Evolutionary conservation across 2,329 filamentous ascomycete species (phyloP), one percentile per base, ranked within the genome.

Genomic region (Verticillium longisporum): DNA sequence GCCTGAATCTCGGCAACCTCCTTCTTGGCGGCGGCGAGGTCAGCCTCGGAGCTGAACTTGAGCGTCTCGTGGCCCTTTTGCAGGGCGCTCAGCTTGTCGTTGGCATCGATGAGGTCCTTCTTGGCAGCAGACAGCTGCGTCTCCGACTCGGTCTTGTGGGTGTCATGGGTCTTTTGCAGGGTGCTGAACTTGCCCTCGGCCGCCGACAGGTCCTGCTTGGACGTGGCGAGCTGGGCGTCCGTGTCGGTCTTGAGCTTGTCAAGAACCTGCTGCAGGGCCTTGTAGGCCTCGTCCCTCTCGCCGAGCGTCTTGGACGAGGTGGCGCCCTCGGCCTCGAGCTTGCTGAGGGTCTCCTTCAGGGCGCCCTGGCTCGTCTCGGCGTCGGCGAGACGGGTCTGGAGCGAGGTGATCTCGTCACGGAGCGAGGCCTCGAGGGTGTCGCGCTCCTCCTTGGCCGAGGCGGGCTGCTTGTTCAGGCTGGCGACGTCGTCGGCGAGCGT

Each of bases 381-480:
- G 55, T 73, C 71, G 59, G 69, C 67, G 34, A 77, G 67, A 61
- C 75, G 70, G 58, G 73, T 62, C 67, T 75, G 71, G 45, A 73
- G 71, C 14, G 67, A 59, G 54, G 64, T 60, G 56, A 72, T 67
- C 64, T 76, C 71, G 56, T 71, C 64, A 60, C 72, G 65, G 62
- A 72, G 64, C 37, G 67, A 65, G 11, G 61, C 58, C 64, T 75
- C 73, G 45, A 75, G 66, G 33, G 72, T 68, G 53, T 68, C 68
- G 33, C 70, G 71, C 65, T 75, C 72, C 64, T 75, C 72, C 64
- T 71, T 66, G 57, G 68, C 69, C 56, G 73, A 71, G 55, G 69
- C 68, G 38, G 75, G 66, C 63, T 75, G 67, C 60, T 70, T 66
- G 65, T 73, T 74, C 58, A 72, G 66, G 34, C 66, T 45, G 31